Evolutionary conservation across 331 rosid genomes (phyloP), one percentile per base, ranked within the genome.

Genomic region (Ulmus americana): DNA sequence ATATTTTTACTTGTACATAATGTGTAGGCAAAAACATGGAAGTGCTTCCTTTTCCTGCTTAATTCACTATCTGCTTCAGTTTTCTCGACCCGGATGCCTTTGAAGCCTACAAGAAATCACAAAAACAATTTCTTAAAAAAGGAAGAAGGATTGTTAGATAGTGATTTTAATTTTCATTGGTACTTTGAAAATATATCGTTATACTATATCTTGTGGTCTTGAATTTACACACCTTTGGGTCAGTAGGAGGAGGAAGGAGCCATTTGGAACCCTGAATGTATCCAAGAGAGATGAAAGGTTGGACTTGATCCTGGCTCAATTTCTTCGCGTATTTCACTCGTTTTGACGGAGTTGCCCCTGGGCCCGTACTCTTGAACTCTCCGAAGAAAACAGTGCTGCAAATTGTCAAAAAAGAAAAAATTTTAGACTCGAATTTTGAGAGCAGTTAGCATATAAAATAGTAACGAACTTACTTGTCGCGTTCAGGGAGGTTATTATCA

Each of bases 221-320:
- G 22, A 20, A 20, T 20, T 20, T 20, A 20, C 62, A 65, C 38
- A 61, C 55, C 35, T 28, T 59, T 7, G 80, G 87, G 18, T 28
- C 4, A 22, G 10, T 65, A 5, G 81, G 74, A 60, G 83, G 82
- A 55, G 96, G 96, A 58, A 86, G 90, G 39, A 88, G 20, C 96
- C 95, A 88, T 14, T 63, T 80, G 2, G 90, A 68, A 43, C 51
- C 88, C 45, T 80, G 38, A 61, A 86, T 62, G 13, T 39, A 62
- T 14, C 20, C 71, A 10, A 88, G 82, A 7, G 43, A 35, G n/a
- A 88, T 3, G 68, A 53, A 85, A 18, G 79, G 77, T 55, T 59
- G 57, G n/a, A 16, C 88, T 18, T 72, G 56, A 2, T 2, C 55
- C 5, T 47, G 70, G 13, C 3, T 80, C 7, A 82, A 18, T 6